Evolutionary conservation across 495 filamentous ascomycete species (phyloP).

Genomic region (Neurospora sp.): DNA sequence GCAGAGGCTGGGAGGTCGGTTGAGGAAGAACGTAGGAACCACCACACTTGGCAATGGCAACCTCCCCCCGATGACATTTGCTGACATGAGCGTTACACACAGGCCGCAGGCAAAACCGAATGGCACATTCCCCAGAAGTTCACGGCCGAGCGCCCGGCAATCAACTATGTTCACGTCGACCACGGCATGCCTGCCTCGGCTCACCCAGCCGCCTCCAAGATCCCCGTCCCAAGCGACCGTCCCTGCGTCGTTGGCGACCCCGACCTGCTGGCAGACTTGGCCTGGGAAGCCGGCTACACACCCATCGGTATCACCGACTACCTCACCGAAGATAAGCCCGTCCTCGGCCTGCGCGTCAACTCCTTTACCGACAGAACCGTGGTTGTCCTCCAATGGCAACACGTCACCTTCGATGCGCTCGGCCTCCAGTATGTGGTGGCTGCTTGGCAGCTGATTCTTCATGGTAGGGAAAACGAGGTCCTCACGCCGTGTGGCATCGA

Average conservation of each 20-base stretch:
- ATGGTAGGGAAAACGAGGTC: conserved; percentile 13
- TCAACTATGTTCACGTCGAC: conserved; percentile 23
- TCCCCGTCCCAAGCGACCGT: conserved; percentile 15
- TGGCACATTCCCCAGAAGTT: conserved; percentile 35
- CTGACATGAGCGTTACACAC: not conserved
- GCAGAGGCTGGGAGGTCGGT: conserved; percentile 31
- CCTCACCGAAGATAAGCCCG: conserved; percentile 8
- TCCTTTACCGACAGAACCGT: conserved; percentile 22
- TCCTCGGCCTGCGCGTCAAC: conserved; percentile 19
- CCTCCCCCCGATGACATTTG: not conserved
- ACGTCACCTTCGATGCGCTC: conserved; percentile 18
- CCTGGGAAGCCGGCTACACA: conserved; percentile 11
- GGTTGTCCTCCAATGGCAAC: conserved; percentile 25
- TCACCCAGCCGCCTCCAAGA: conserved; percentile 22
- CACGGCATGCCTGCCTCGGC: conserved; percentile 14
- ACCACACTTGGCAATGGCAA: not conserved
- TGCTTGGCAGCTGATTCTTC: conserved; percentile 13
- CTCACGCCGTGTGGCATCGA: conserved; percentile 11
- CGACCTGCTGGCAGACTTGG: conserved; percentile 14
- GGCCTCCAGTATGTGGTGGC: conserved; percentile 16
- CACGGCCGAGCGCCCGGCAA: conserved; percentile 19
- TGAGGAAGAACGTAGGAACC: conserved; percentile 24
- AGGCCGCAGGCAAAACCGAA: conserved; percentile 26
- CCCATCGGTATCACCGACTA: conserved; percentile 19
- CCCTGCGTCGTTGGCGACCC: conserved; percentile 17